These are phyloP conservation scores for Psilocybe tampanensis DNA, from an alignment of 768 basidiomycete genomes.

Conservation along the genomic window DNA sequence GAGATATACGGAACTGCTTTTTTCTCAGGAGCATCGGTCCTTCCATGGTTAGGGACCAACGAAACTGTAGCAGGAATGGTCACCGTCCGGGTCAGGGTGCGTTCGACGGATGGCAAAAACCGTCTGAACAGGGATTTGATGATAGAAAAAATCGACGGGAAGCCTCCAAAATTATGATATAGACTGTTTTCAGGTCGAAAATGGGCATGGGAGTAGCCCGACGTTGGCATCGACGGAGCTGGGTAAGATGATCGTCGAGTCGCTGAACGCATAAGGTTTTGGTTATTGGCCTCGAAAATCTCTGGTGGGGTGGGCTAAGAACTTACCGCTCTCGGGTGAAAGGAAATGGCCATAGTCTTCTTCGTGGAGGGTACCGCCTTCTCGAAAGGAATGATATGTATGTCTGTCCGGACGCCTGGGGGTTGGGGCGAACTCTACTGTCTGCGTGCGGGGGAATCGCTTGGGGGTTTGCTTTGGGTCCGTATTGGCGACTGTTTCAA, in stretches of 20 bases:
- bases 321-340: conserved; percentile 4
- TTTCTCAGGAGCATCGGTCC: conserved; percentile 42
- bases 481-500: conserved; percentile 35
- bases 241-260: conserved; percentile 6
- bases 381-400: conserved; percentile 15
- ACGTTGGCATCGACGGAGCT: conserved; percentile 8
- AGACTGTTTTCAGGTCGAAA: conserved; percentile 25
- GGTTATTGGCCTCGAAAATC: neutral
- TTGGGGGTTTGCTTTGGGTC: conserved; percentile 16
- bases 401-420: conserved; percentile 28
- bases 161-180: conserved; percentile 66
- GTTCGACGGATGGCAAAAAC: conserved; percentile 65
- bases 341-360: neutral
- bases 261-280: conserved; percentile 3
- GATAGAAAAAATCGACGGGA: conserved; percentile 69
- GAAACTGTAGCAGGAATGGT: conserved; percentile 78
- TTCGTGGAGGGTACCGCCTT: conserved; percentile 7
- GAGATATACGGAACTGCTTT: conserved; percentile 76
- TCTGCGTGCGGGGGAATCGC: conserved; percentile 40
- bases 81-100: conserved; percentile 63
- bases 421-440: conserved; percentile 40
- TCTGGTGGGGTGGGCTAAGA: neutral
- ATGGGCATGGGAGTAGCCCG: conserved; percentile 15
- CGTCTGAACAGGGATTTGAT: conserved; percentile 48
- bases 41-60: conserved; percentile 45